Evolutionary conservation across 1,284 basidiomycete species (phyloP).

Genomic region (Ceratobasidium sp.): DNA sequence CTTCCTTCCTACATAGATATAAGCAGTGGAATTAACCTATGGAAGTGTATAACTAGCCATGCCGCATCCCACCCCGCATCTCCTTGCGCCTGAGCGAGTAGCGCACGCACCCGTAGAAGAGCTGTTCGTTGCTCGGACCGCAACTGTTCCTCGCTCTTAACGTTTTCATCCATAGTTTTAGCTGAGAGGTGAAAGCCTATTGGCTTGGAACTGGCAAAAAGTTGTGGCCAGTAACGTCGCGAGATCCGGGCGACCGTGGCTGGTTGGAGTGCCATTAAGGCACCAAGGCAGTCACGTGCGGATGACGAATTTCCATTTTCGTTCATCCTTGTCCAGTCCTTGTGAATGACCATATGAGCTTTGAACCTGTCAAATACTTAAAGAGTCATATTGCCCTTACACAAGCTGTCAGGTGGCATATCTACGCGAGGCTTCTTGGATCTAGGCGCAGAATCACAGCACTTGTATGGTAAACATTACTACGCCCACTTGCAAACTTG

Average conservation of each 20-base stretch:
- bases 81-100: constrained; percentile 28
- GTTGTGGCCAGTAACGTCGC: not conserved
- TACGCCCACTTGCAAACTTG: constrained; percentile 6
- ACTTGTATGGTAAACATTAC: not conserved
- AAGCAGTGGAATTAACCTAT: not conserved
- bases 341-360: not conserved
- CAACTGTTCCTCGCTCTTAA: constrained; percentile 14
- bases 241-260: not conserved
- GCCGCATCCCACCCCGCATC: constrained; percentile 56
- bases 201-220: not conserved
- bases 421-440: constrained; percentile 18
- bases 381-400: not conserved
- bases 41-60: constrained; percentile 52
- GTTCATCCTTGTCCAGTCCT: too few relatives aligned
- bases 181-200: not conserved
- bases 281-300: constrained; percentile 13
- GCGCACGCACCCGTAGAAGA: constrained; percentile 18
- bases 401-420: constrained; percentile 19
- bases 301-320: too few relatives aligned
- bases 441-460: not conserved
- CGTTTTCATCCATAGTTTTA: not conserved
- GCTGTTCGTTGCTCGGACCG: constrained; percentile 10
- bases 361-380: not conserved
- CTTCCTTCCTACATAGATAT: constrained; percentile 64
- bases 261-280: not conserved